Conservation (phyloP, 495 filamentous ascomycete genomes). For the Lophiotrema nucula region DNA sequence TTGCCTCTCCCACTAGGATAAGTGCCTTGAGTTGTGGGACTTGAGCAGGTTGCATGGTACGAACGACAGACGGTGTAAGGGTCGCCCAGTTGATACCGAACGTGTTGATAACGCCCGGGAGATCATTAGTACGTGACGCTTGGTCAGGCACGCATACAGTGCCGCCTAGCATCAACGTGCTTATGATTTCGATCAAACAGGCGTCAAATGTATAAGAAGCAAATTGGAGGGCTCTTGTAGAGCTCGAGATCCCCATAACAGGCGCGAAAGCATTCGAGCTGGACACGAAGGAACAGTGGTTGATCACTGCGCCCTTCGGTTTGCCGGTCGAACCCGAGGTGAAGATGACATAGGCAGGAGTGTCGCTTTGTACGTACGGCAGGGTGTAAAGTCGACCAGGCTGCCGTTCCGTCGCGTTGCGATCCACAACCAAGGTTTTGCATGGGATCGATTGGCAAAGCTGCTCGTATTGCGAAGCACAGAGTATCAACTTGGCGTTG, state of each 20-base stretch:
- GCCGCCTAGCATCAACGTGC: slow-evolving; percentile 47
- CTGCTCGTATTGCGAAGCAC: slow-evolving; percentile 25
- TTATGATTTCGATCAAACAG: slow-evolving; percentile 46
- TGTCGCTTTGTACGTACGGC: slow-evolving; percentile 20
- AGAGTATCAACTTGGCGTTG: slow-evolving; percentile 28
- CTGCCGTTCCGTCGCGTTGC: slow-evolving; percentile 14
- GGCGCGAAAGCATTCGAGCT: slow-evolving; percentile 34
- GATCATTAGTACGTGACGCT: slow-evolving; percentile 37
- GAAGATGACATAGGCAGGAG: slow-evolving; percentile 45
- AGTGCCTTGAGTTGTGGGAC: slow-evolving; percentile 43
- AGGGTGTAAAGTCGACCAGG: slow-evolving; percentile 16
- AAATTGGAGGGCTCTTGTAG: slow-evolving; percentile 47
- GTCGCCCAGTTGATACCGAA: slow-evolving; percentile 43
- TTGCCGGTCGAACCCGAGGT: slow-evolving; percentile 56
- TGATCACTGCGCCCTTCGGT: slow-evolving; percentile 55
- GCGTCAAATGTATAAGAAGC: slow-evolving; percentile 50
- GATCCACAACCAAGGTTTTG: slow-evolving; percentile 16
- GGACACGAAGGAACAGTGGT: slow-evolving; percentile 49
- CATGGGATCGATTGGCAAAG: slow-evolving; percentile 24
- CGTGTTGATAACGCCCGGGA: slow-evolving; percentile 41
- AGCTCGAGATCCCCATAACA: slow-evolving; percentile 26
- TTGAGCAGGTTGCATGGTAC: slow-evolving; percentile 39
- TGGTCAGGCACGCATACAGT: slow-evolving; percentile 50
- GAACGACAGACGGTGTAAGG: slow-evolving; percentile 47
- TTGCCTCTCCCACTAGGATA: slow-evolving; percentile 43